phyloP scores from a whole-genome alignment of 768 basidiomycete species.

The Erythrobasidium yunnanense region DNA sequence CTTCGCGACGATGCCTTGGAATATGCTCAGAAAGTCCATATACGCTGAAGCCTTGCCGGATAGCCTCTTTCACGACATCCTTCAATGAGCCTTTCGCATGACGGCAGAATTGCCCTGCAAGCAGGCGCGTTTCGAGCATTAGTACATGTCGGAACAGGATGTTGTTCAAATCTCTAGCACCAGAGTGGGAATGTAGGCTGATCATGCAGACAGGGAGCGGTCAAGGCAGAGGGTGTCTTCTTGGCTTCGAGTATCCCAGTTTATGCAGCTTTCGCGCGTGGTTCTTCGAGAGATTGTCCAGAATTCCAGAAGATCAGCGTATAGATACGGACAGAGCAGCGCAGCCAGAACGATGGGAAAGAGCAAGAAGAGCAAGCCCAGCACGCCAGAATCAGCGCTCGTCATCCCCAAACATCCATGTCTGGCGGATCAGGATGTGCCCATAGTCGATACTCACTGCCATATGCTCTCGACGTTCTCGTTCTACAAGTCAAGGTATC shows the following conservation, averaged over 20 bases:
- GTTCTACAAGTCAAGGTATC: conserved; percentile 55
- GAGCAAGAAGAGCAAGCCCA: conserved; percentile 12
- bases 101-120: conserved; percentile 74
- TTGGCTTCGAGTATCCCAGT: no score
- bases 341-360: not conserved
- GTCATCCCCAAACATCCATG: conserved; percentile 15
- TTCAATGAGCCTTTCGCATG: conserved; percentile 74
- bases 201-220: conserved; percentile 3
- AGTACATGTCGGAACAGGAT: not conserved
- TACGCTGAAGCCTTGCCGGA: conserved; percentile 61
- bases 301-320: no score
- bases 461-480: conserved; percentile 67
- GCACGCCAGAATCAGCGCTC: conserved; percentile 17
- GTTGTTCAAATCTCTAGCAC: not conserved
- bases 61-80: conserved; percentile 69
- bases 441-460: conserved; percentile 69
- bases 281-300: no score
- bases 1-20: conserved; percentile 66
- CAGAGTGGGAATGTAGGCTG: conserved; percentile 24
- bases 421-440: not conserved
- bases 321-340: no score
- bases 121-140: conserved; percentile 41
- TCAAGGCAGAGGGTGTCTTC: no score
- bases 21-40: conserved; percentile 89
- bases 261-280: not conserved